These are phyloP conservation scores for Schwanniomyces polymorphus DNA, from an alignment of 805 yeast species.

Conservation along the genomic window DNA sequence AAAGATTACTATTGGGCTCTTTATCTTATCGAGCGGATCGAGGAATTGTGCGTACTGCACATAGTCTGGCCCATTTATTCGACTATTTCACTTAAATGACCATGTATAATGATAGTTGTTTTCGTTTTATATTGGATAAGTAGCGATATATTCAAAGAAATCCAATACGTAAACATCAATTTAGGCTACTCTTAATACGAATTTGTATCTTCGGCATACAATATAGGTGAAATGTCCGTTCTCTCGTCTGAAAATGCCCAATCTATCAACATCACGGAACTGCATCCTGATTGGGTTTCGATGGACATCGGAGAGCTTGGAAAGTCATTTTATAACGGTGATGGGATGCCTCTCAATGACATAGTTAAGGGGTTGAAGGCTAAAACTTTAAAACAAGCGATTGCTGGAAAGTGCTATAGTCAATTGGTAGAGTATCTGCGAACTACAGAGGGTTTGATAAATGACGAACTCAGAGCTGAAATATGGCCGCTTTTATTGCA, in stretches of 20 bases:
- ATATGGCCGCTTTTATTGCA: slow-evolving; percentile 56
- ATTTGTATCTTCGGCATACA: background rate
- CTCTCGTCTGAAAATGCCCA: background rate
- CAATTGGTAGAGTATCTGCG: slow-evolving; percentile 33
- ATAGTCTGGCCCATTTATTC: background rate
- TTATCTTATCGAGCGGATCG: background rate
- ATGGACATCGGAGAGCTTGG: slow-evolving; percentile 50
- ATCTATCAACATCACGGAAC: slow-evolving; percentile 5
- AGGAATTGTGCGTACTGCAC: background rate
- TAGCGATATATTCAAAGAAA: background rate
- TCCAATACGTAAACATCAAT: background rate
- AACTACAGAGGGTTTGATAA: slow-evolving; percentile 49
- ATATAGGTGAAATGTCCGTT: slow-evolving; percentile 1
- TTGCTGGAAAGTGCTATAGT: slow-evolving; percentile 23
- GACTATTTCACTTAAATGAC: background rate
- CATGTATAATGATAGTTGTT: background rate
- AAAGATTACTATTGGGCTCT: background rate
- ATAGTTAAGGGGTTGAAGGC: slow-evolving; percentile 37
- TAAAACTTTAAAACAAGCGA: slow-evolving; percentile 39
- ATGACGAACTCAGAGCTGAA: slow-evolving; percentile 36
- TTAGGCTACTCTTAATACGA: background rate
- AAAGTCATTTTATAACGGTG: slow-evolving; percentile 42
- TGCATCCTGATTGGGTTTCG: slow-evolving; percentile 49
- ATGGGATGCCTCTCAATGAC: slow-evolving; percentile 40
- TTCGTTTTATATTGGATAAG: background rate